Evolutionary conservation across 805 yeast genomes (phyloP), one percentile per base, ranked within the genome.

Genomic region (Dipodascus geniculatus): DNA sequence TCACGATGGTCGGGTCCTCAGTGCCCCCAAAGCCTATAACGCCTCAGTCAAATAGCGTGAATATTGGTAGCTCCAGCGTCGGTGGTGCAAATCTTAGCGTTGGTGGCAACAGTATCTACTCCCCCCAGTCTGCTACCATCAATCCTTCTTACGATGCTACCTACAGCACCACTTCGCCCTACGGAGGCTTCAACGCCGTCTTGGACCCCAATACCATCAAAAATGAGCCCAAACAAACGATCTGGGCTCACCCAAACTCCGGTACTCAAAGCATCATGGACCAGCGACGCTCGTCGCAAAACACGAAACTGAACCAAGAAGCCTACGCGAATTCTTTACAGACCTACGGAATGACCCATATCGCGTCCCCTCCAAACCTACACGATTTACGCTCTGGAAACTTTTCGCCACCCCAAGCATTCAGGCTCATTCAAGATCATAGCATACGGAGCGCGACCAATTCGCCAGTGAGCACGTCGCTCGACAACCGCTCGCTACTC

Each of bases 321-420:
- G 16, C 16, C n/a, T 22, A 23, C 19, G 6, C 49, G 9, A 47
- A 47, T 22, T 16, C 31, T 8, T 3, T 22, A 4, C 24, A 47
- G 9, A 22, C 49, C 17, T 38, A 38, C 28, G 49, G 31, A 47
- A 47, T 22, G 31, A 47, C 49, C 3, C 24, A 47, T 22, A 22
- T 48, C 14, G 24, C 38, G 6, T 24, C 35, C 11, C 51, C 53
- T 48, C 35, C 35, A 23, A 4, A n/a, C n/a, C 6, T 23, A n/a
- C 19, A 20, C 16, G 31, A 17, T 28, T 51, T 51, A 51, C 11
- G 33, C 20, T 28, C 48, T 11, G 31, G 35, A 20, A 51, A 17
- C 24, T 47, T 51, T 48, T 24, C 35, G 22, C 49, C 35, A 14
- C 51, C 51, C 14, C 53, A 48, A 48, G 52, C 28, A 17, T 23